Conservation (phyloP, 1,284 basidiomycete genomes). For the Cutaneotrichosporon sp. region DNA sequence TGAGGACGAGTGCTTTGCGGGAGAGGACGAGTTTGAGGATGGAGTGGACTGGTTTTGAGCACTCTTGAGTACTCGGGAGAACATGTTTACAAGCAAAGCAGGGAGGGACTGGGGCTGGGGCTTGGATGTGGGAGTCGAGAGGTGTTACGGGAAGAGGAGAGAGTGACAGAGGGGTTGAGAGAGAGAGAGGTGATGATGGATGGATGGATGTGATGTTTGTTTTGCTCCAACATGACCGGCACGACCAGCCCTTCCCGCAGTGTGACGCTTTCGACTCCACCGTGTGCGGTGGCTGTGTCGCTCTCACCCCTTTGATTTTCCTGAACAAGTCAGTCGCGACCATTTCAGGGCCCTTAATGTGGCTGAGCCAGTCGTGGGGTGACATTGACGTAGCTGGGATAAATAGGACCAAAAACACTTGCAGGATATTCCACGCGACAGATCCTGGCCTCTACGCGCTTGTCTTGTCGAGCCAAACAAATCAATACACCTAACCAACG, state of each 20-base stretch:
- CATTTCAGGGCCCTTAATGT: too few relatives aligned
- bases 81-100: conserved; percentile 6
- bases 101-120: background rate
- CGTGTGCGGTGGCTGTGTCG: too few relatives aligned
- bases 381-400: too few relatives aligned
- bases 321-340: conserved; percentile 2
- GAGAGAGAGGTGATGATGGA: background rate
- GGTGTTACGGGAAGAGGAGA: background rate
- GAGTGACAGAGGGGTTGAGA: background rate
- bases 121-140: background rate
- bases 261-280: too few relatives aligned
- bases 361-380: too few relatives aligned
- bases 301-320: too few relatives aligned
- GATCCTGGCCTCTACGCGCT: too few relatives aligned
- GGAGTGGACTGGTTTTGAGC: conserved; percentile 14
- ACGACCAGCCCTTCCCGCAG: background rate
- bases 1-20: conserved; percentile 3
- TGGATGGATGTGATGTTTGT: conserved; percentile 6
- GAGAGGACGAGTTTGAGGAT: conserved; percentile 11
- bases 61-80: conserved; percentile 13
- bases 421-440: too few relatives aligned
- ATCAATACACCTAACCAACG: background rate
- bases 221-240: conserved; percentile 11
- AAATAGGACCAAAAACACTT: too few relatives aligned
- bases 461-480: conserved; percentile 21